These are phyloP conservation scores for Ophiobolus disseminans DNA, from an alignment of 2,329 filamentous ascomycete genomes.

Conservation along the genomic window DNA sequence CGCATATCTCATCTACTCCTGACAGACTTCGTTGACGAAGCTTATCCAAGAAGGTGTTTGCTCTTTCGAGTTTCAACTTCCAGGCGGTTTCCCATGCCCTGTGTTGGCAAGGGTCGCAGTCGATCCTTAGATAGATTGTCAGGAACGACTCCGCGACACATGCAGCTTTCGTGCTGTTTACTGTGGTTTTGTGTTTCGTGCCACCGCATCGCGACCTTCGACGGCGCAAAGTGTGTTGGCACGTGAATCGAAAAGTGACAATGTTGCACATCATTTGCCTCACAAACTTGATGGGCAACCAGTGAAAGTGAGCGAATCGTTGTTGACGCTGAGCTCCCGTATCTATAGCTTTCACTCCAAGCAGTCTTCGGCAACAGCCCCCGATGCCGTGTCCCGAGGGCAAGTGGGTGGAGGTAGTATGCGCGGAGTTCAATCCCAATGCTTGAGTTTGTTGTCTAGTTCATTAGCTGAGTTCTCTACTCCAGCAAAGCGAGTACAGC, in stretches of 20 bases:
- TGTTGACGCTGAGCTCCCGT: no score
- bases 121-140: constrained; percentile 15
- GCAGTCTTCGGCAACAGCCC: no score
- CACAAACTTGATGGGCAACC: background rate
- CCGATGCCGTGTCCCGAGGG: no score
- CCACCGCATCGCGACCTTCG: constrained; percentile 45
- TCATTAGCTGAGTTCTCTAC: no score
- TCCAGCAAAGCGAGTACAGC: no score
- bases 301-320: no score
- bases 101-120: constrained; percentile 34
- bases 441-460: no score
- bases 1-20: constrained; percentile 10
- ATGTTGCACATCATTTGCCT: constrained; percentile 47
- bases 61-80: constrained; percentile 21
- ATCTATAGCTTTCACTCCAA: no score
- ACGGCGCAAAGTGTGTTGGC: constrained; percentile 38
- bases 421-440: no score
- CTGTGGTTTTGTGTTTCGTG: constrained; percentile 32
- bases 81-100: constrained; percentile 23
- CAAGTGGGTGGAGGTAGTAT: no score
- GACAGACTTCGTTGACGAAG: constrained; percentile 7
- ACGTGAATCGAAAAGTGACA: constrained; percentile 39
- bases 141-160: constrained; percentile 38
- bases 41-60: constrained; percentile 13
- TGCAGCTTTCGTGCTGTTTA: constrained; percentile 20